Base-by-base conservation (phyloP, 352 stramenopile genomes). In the Thalassiosira gravida region DNA sequence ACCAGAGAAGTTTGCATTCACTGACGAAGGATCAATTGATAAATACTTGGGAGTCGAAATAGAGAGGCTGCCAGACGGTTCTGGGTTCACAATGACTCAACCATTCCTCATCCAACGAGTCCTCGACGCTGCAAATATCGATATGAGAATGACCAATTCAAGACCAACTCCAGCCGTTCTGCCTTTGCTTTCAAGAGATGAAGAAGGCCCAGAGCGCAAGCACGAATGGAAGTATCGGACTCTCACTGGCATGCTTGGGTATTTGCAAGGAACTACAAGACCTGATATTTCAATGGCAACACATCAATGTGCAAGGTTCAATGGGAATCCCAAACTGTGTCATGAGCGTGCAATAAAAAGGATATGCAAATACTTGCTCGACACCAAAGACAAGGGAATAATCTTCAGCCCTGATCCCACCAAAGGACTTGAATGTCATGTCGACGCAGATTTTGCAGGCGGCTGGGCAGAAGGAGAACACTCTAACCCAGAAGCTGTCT, bases 321-420 rank as follows among this genome's bases (percentile, higher is more conserved):
- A 29, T 7, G 32, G 20, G 30, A 16, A 66, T 53, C 83, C 80
- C 11, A 80, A 64, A 11, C 24, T 57, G 18, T 42, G 49, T 53
- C 80, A 89, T 64, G 72, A 74, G 24, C 22, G 78, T 24, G 73
- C 72, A 18, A 61, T 82, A 0, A 82, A 55, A 32, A 46, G 67
- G 22, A 76, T 92, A 25, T 65, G 46, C 14, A 22, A 73, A 67
- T 89, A 92, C 37, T 64, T 92, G 6, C 49, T 74, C n/a, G 47
- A 32, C 8, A 86, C 70, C 6, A 57, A 25, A 13, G 46, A 75
- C 16, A 73, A 82, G 52, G 78, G 82, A 5, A 79, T 78, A 8
- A 67, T 73, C 5, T 74, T 72, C 13, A 62, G 24, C 6, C 77
- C 73, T 25, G 56, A 76, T 42, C 22, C 7, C 14, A 61, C 29